A percentile compares a stretch with the other conserved stretches of the same genome.
phyloP scores from a whole-genome alignment of 2,329 filamentous ascomycete species.

The Claviceps spartinae region DNA sequence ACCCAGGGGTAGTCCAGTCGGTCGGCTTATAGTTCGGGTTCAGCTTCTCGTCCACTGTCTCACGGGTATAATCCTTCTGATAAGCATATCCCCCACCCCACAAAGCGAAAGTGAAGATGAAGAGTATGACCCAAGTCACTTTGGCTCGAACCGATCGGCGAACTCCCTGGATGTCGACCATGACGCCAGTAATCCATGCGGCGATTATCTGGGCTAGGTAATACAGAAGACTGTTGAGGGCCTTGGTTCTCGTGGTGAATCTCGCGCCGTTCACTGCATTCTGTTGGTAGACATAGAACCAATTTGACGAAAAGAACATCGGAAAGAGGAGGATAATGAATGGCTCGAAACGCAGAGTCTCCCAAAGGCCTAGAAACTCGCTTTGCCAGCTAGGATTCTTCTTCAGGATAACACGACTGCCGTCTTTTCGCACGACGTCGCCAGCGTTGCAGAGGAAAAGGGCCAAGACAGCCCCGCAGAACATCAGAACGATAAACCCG shows the following conservation, averaged over 20 bases:
- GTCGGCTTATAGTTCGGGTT: slow-evolving; percentile 13
- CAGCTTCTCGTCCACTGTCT: slow-evolving; percentile 12
- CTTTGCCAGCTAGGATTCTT: slow-evolving; percentile 80
- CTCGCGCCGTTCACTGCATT: slow-evolving; percentile 40
- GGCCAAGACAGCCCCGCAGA: slow-evolving; percentile 54
- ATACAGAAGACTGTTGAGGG: slow-evolving; percentile 40
- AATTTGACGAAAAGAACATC: slow-evolving; percentile 41
- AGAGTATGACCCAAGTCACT: slow-evolving; percentile 47
- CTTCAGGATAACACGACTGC: slow-evolving; percentile 71
- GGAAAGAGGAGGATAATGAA: slow-evolving; percentile 53
- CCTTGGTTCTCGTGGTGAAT: slow-evolving; percentile 42
- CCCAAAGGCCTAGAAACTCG: slow-evolving; percentile 61
- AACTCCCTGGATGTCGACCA: slow-evolving; percentile 53
- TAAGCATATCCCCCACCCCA: slow-evolving; percentile 79
- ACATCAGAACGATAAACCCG: slow-evolving; percentile 75
- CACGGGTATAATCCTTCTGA: slow-evolving; percentile 43
- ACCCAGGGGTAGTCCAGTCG: slow-evolving; percentile 53
- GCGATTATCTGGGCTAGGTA: slow-evolving; percentile 45
- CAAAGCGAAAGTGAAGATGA: slow-evolving; percentile 58
- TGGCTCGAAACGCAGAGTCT: slow-evolving; percentile 56
- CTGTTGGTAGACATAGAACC: slow-evolving; percentile 47
- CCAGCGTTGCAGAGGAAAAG: slow-evolving; percentile 58
- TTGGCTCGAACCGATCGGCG: slow-evolving; percentile 65
- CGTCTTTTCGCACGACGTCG: slow-evolving; percentile 61
- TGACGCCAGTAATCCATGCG: slow-evolving; percentile 31